A percentile compares a stretch with the other conserved stretches of the same genome.
These are phyloP conservation scores for Trichoderma lentiforme DNA, from an alignment of 2,329 filamentous ascomycete species.

Conservation along the genomic window DNA sequence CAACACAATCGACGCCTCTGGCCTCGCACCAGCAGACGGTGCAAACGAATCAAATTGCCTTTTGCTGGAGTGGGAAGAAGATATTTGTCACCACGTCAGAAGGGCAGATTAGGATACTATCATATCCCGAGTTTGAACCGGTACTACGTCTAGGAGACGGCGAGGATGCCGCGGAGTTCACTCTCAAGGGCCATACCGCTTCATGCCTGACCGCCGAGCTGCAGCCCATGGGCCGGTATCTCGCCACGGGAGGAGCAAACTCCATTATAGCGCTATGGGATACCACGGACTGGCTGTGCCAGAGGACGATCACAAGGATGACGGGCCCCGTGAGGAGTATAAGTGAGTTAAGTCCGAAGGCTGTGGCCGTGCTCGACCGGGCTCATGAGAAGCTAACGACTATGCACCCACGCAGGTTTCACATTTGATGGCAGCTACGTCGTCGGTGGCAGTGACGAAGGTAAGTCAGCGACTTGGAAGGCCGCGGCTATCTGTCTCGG, in stretches of 20 bases:
- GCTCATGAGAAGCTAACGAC: neutral
- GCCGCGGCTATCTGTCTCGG: neutral
- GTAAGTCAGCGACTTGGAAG: conserved; percentile 33
- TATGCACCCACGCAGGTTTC: conserved; percentile 53
- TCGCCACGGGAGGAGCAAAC: conserved; percentile 74
- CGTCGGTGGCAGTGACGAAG: conserved; percentile 71
- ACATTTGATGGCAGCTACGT: conserved; percentile 75
- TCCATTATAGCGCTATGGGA: conserved; percentile 76
- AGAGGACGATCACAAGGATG: conserved; percentile 67
- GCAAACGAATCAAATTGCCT: conserved; percentile 70
- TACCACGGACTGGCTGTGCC: conserved; percentile 72
- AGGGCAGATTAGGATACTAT: conserved; percentile 66
- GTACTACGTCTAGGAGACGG: conserved; percentile 48
- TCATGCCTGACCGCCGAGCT: conserved; percentile 66
- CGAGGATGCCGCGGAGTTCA: conserved; percentile 50
- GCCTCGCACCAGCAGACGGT: conserved; percentile 58
- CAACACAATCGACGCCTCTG: conserved; percentile 53
- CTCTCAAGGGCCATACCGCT: conserved; percentile 69
- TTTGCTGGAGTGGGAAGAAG: conserved; percentile 69
- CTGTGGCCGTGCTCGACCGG: neutral
- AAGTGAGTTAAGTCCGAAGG: conserved; percentile 41
- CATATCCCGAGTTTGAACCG: conserved; percentile 62
- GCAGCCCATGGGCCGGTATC: conserved; percentile 66
- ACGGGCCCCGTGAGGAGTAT: conserved; percentile 67
- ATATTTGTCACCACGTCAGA: conserved; percentile 69